Evolutionary conservation across 306 rosid species (phyloP).

Genomic region (Corylus heterophylla): DNA sequence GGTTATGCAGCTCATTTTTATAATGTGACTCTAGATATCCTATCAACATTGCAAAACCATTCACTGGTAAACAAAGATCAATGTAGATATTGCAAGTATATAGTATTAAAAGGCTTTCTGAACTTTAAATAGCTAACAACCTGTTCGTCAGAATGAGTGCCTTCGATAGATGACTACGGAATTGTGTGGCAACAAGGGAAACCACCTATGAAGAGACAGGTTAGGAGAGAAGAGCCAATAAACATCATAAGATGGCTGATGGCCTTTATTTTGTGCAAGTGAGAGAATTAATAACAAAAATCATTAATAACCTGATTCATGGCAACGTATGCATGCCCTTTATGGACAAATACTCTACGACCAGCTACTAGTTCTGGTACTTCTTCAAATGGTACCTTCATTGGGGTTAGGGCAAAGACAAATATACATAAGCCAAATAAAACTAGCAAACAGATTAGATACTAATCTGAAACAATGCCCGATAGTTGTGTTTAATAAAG

Average conservation of each 20-base stretch:
- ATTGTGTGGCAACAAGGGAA: conserved; percentile 74
- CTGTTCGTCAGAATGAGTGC: conserved; percentile 85
- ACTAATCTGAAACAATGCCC: background rate
- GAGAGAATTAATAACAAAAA: conserved; percentile 22
- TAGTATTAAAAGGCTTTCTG: background rate
- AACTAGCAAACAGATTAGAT: conserved; percentile 6
- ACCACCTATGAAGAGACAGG: conserved; percentile 53
- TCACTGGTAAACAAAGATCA: background rate
- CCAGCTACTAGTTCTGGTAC: conserved; percentile 95
- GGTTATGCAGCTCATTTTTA: background rate
- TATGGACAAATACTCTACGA: conserved; percentile 71
- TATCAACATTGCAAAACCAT: background rate
- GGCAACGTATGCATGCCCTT: conserved; percentile 84
- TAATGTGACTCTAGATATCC: background rate
- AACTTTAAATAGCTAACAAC: conserved; percentile 37
- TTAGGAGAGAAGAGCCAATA: conserved; percentile 10
- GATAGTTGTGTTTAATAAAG: background rate
- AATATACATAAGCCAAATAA: conserved; percentile 21
- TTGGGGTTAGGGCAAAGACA: conserved; percentile 11
- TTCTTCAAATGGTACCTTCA: conserved; percentile 92
- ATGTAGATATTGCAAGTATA: background rate
- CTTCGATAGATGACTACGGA: conserved; percentile 82
- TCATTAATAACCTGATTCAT: conserved; percentile 68
- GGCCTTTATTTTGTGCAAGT: conserved; percentile 8
- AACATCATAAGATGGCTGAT: conserved; percentile 18